Percentiles rank a stretch among this genome's conserved stretches.
Evolutionary conservation across 495 filamentous ascomycete species (phyloP).

Genomic region (Glarea lozoyensis): DNA sequence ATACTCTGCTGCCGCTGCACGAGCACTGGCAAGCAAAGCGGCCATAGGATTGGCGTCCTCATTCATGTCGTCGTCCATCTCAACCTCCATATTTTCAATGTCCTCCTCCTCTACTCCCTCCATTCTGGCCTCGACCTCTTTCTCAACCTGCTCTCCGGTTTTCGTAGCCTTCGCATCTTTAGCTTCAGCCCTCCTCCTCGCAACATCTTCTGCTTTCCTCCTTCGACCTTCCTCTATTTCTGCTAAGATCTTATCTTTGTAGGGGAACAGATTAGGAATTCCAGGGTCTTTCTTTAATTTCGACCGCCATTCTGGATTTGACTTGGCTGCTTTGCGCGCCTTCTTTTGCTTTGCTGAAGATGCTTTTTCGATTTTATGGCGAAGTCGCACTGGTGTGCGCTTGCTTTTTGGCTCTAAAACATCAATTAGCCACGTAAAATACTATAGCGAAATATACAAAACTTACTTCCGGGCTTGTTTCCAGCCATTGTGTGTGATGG

Average conservation of each 20-base stretch:
- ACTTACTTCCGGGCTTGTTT: slow-evolving; percentile 23
- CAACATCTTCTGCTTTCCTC: slow-evolving; percentile 69
- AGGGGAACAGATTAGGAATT: slow-evolving; percentile 94
- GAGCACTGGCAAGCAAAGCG: slow-evolving; percentile 82
- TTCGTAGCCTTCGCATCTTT: slow-evolving; percentile 48
- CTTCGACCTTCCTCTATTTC: slow-evolving; percentile 87
- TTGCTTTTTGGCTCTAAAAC: slow-evolving; percentile 83
- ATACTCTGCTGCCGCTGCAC: slow-evolving; percentile 76
- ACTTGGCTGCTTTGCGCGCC: slow-evolving; percentile 76
- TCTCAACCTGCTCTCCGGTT: slow-evolving; percentile 29
- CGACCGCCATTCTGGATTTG: slow-evolving; percentile 92
- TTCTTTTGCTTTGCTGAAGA: slow-evolving; percentile 87
- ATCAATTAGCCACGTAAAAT: slow-evolving; percentile 11
- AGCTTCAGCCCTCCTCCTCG: slow-evolving; percentile 58
- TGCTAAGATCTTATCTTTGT: slow-evolving; percentile 88
- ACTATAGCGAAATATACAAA: not conserved
- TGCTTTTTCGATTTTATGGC: slow-evolving; percentile 94
- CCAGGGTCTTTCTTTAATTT: slow-evolving; percentile 94
- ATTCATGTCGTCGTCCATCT: slow-evolving; percentile 45
- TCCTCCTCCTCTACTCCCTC: slow-evolving; percentile 30
- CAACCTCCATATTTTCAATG: slow-evolving; percentile 31
- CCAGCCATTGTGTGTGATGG: slow-evolving; percentile 17
- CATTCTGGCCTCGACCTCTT: slow-evolving; percentile 31
- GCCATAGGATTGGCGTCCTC: slow-evolving; percentile 78
- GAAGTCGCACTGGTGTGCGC: slow-evolving; percentile 74